Conservation (phyloP, 2,329 filamentous ascomycete species). For the Trichoderma hamatum region DNA sequence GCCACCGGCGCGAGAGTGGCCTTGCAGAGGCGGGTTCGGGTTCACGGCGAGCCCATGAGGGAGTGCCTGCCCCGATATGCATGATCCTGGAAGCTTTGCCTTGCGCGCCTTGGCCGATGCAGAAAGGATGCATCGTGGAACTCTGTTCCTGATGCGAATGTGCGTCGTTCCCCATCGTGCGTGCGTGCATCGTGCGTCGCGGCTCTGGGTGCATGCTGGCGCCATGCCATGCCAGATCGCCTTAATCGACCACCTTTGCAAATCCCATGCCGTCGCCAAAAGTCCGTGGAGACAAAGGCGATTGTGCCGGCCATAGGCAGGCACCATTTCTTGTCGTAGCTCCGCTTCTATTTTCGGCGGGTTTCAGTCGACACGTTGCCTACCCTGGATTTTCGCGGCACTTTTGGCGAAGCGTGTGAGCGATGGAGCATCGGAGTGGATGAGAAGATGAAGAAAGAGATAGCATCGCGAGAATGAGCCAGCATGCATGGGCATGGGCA, state of each 20-base stretch:
- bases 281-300: neutral
- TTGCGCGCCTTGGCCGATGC: constrained; percentile 23
- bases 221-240: constrained; percentile 26
- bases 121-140: constrained; percentile 23
- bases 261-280: constrained; percentile 4
- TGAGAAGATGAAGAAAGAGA: neutral
- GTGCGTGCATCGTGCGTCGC: constrained; percentile 27
- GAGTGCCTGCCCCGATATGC: constrained; percentile 16
- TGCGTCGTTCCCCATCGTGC: constrained; percentile 22
- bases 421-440: neutral
- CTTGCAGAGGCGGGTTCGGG: constrained; percentile 21
- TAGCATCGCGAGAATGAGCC: neutral
- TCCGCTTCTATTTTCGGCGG: constrained; percentile 21
- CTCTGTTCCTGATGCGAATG: constrained; percentile 25
- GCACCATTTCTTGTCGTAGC: neutral
- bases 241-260: neutral
- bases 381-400: neutral
- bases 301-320: neutral
- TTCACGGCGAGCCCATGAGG: constrained; percentile 8
- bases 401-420: neutral
- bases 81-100: constrained; percentile 15
- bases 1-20: neutral
- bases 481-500: too few relatives aligned
- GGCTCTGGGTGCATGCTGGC: constrained; percentile 24
- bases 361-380: neutral